These are phyloP conservation scores for Ceratocystis destructans DNA, from an alignment of 2,329 filamentous ascomycete species.

Conservation along the genomic window DNA sequence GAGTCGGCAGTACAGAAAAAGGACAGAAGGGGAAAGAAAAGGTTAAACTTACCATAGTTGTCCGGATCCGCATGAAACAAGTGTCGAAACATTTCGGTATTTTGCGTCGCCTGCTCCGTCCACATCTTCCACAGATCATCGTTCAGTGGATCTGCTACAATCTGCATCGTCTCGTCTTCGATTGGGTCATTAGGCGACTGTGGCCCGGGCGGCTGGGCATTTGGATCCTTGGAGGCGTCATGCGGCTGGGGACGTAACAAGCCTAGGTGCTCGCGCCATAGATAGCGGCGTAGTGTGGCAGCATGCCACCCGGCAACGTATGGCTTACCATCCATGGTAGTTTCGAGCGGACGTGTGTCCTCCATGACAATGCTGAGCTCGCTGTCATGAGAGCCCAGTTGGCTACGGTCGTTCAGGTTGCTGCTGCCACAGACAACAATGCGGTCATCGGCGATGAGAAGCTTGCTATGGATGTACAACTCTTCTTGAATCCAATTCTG, in stretches of 20 bases:
- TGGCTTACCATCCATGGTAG: conserved; percentile 62
- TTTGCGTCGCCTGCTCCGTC: conserved; percentile 53
- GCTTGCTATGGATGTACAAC: conserved; percentile 85
- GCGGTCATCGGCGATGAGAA: conserved; percentile 77
- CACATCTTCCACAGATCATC: conserved; percentile 56
- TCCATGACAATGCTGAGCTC: conserved; percentile 85
- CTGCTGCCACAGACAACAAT: conserved; percentile 74
- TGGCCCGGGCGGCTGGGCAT: conserved; percentile 57
- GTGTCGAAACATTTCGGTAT: conserved; percentile 63
- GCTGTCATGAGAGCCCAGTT: conserved; percentile 78
- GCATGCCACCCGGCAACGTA: conserved; percentile 73
- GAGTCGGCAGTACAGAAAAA: neutral
- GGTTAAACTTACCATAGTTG: conserved; percentile 48
- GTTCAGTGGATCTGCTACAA: conserved; percentile 58
- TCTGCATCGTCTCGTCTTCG: conserved; percentile 45
- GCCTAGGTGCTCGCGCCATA: conserved; percentile 86
- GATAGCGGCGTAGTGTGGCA: conserved; percentile 61
- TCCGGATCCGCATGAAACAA: conserved; percentile 83
- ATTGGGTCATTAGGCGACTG: conserved; percentile 50
- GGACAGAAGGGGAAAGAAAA: neutral
- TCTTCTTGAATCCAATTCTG: conserved; percentile 91
- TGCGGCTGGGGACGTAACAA: conserved; percentile 60
- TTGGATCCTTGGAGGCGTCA: conserved; percentile 52
- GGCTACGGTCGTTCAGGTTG: conserved; percentile 84
- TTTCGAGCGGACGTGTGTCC: conserved; percentile 57